Evolutionary conservation across 2,329 filamentous ascomycete genomes (phyloP).

Genomic region (Xenosphaeropsis pyriputrescens): DNA sequence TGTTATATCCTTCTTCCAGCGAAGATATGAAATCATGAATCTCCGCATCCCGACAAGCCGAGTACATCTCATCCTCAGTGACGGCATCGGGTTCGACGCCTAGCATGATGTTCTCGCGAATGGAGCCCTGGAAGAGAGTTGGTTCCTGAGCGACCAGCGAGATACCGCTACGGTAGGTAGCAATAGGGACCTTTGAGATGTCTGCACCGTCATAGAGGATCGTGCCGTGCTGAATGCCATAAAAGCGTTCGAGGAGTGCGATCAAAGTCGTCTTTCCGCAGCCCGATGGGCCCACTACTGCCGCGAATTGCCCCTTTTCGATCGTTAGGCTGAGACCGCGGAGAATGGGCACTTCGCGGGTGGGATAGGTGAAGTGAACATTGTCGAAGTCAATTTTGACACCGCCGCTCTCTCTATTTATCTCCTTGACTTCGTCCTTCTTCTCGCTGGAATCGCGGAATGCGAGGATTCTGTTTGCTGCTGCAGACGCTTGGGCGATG

Average conservation of each 20-base stretch:
- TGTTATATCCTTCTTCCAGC: constrained; percentile 30
- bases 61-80: constrained; percentile 24
- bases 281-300: constrained; percentile 53
- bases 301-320: constrained; percentile 53
- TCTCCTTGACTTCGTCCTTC: constrained; percentile 7
- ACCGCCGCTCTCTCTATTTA: constrained; percentile 20
- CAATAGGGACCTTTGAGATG: constrained; percentile 41
- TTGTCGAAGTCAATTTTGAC: constrained; percentile 40
- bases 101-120: constrained; percentile 56
- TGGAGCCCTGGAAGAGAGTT: constrained; percentile 51
- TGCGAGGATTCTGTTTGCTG: constrained; percentile 42
- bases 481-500: constrained; percentile 40
- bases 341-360: constrained; percentile 40
- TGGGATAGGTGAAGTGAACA: constrained; percentile 45
- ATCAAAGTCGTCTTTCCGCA: constrained; percentile 62
- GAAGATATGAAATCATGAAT: constrained; percentile 36
- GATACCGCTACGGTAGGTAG: constrained; percentile 46
- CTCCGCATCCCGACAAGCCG: constrained; percentile 33
- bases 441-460: constrained; percentile 5
- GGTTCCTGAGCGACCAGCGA: constrained; percentile 65
- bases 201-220: constrained; percentile 50
- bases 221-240: constrained; percentile 47
- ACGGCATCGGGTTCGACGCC: constrained; percentile 31
- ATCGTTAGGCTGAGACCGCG: constrained; percentile 47
- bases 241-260: constrained; percentile 46